Conservation (phyloP, 495 filamentous ascomycete species). For the Penicillium pancosmium region DNA sequence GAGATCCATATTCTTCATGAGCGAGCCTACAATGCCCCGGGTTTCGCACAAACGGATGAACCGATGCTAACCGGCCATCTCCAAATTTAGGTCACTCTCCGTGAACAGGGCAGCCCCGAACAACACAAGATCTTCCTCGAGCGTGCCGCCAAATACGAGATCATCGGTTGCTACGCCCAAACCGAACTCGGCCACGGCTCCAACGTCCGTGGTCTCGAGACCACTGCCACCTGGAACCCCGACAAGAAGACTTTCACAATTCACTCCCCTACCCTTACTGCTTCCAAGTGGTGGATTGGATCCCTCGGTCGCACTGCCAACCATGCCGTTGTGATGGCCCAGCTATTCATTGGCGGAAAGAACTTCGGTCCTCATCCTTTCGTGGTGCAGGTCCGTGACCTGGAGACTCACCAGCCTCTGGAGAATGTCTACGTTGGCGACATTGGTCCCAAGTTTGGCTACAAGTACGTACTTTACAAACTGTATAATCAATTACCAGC, state of each 20-base stretch:
- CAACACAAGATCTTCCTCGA: slow-evolving; percentile 70
- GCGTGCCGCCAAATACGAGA: slow-evolving; percentile 63
- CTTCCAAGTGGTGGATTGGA: slow-evolving; percentile 82
- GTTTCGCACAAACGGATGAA: neutral
- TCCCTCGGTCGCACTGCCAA: slow-evolving; percentile 72
- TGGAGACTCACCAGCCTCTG: slow-evolving; percentile 69
- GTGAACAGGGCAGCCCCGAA: slow-evolving; percentile 68
- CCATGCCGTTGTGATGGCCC: slow-evolving; percentile 75
- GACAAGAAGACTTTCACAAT: slow-evolving; percentile 70
- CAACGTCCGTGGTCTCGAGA: slow-evolving; percentile 74
- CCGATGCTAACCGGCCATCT: slow-evolving; percentile 6
- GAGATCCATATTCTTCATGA: neutral
- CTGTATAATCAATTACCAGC: neutral
- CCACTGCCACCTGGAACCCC: slow-evolving; percentile 70
- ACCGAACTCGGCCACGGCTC: slow-evolving; percentile 76
- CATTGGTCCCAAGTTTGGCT: slow-evolving; percentile 75
- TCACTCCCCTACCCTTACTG: slow-evolving; percentile 66
- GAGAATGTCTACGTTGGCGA: slow-evolving; percentile 72
- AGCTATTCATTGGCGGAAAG: slow-evolving; percentile 64
- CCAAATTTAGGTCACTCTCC: slow-evolving; percentile 57
- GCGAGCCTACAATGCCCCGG: too few species aligned
- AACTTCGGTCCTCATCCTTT: slow-evolving; percentile 74
- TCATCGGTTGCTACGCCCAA: slow-evolving; percentile 77
- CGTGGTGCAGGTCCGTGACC: slow-evolving; percentile 71
- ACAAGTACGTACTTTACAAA: slow-evolving; percentile 44